Evolutionary conservation across 495 filamentous ascomycete species (phyloP).

Genomic region (Hamigera avellanea): DNA sequence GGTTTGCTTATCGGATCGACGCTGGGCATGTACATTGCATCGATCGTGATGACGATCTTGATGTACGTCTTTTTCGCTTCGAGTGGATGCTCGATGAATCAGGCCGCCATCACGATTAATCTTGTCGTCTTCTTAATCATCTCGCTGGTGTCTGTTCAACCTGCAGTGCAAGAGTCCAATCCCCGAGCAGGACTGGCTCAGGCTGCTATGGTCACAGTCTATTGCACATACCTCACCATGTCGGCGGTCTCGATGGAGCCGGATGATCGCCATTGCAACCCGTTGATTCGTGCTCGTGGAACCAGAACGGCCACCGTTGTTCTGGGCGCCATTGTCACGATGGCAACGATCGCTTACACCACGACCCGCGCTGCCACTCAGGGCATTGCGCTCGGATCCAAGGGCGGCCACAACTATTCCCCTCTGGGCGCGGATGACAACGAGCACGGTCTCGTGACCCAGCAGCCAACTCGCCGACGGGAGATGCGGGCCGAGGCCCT

Average conservation of each 20-base stretch:
- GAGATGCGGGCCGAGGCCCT: conserved; percentile 91
- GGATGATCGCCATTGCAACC: conserved; percentile 90
- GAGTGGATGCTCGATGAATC: conserved; percentile 85
- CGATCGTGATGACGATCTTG: conserved; percentile 84
- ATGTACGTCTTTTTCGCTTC: conserved; percentile 96
- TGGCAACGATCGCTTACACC: conserved; percentile 95
- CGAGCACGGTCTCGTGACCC: conserved; percentile 79
- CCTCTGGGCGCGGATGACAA: conserved; percentile 56
- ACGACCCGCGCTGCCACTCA: conserved; percentile 95
- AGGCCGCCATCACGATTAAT: conserved; percentile 70
- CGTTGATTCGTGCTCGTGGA: conserved; percentile 74
- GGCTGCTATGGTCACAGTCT: conserved; percentile 92
- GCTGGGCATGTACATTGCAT: conserved; percentile 83
- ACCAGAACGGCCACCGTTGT: conserved; percentile 85
- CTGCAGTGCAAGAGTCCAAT: conserved; percentile 83
- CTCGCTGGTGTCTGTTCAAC: conserved; percentile 79
- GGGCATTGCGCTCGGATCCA: conserved; percentile 67
- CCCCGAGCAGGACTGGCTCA: conserved; percentile 88
- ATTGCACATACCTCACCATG: conserved; percentile 98
- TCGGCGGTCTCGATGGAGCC: conserved; percentile 98
- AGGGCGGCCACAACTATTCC: conserved; percentile 47
- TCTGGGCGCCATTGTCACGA: conserved; percentile 87
- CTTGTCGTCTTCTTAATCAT: conserved; percentile 71
- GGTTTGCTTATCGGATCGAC: conserved; percentile 83
- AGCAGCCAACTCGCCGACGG: conserved; percentile 66